Evolutionary conservation across 2,329 filamentous ascomycete genomes (phyloP).

Genomic region (Gliomastix tumulicola): DNA sequence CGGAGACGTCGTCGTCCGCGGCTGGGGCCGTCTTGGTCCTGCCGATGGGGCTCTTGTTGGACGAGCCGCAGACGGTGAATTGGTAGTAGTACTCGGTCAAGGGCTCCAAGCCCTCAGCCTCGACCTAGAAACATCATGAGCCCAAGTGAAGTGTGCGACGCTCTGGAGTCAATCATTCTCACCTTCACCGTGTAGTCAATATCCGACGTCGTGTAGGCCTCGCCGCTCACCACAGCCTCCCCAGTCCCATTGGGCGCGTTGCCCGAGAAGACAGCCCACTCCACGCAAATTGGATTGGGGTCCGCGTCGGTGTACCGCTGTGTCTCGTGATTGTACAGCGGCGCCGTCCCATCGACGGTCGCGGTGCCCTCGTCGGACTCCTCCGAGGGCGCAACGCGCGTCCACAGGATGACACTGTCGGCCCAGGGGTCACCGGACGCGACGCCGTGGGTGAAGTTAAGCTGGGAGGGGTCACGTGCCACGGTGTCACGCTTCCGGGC

Average conservation of each 20-base stretch:
- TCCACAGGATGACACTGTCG: slow-evolving; percentile 52
- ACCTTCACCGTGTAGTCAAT: slow-evolving; percentile 72
- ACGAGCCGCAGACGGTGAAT: slow-evolving; percentile 60
- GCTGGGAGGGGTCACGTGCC: slow-evolving; percentile 31
- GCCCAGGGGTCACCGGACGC: slow-evolving; percentile 42
- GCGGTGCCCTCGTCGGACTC: slow-evolving; percentile 39
- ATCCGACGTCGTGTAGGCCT: slow-evolving; percentile 62
- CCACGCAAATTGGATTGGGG: slow-evolving; percentile 55
- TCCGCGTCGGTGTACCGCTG: slow-evolving; percentile 34
- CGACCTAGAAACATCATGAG: slow-evolving; percentile 42
- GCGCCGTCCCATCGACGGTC: slow-evolving; percentile 32
- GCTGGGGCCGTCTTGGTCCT: slow-evolving; percentile 63
- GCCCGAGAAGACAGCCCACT: slow-evolving; percentile 52
- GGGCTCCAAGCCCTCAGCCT: slow-evolving; percentile 53
- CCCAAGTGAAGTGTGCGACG: no score
- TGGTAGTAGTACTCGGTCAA: slow-evolving; percentile 64
- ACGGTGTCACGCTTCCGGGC: slow-evolving; percentile 33
- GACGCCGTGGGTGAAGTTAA: slow-evolving; percentile 61
- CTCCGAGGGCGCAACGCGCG: slow-evolving; percentile 32
- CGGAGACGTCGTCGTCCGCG: slow-evolving; percentile 45
- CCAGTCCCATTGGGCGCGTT: slow-evolving; percentile 26
- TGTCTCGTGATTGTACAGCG: slow-evolving; percentile 40
- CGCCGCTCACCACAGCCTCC: slow-evolving; percentile 46
- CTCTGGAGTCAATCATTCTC: no score
- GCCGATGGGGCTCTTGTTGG: slow-evolving; percentile 54